Conservation (phyloP, 2,329 filamentous ascomycete genomes). For the Tolypocladium album region DNA sequence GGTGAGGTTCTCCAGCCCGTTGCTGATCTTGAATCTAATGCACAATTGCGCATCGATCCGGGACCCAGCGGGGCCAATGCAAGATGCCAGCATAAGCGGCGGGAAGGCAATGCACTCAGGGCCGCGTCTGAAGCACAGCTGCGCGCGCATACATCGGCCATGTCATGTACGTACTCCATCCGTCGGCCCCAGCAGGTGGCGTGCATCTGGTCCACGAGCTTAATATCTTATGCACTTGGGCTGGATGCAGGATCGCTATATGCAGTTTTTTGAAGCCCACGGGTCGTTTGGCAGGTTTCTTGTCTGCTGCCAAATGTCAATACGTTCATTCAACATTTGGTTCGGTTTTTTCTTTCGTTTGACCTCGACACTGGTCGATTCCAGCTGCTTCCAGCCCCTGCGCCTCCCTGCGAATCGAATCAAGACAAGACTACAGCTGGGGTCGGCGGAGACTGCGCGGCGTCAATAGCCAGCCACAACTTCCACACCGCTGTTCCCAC, state of each 20-base stretch:
- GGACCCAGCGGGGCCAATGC: background rate
- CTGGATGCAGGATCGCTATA: background rate
- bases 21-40: background rate
- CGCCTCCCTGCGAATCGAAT: background rate
- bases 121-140: background rate
- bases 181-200: background rate
- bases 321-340: no score
- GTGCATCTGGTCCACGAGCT: slow-evolving; percentile 1
- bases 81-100: slow-evolving; percentile 1
- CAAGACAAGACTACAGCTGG: background rate
- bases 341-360: no score
- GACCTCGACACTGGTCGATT: background rate
- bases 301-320: background rate
- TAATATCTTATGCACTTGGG: background rate
- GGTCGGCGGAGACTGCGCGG: background rate
- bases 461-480: background rate
- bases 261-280: background rate
- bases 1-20: background rate
- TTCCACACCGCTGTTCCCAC: background rate
- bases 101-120: background rate
- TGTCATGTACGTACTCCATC: background rate
- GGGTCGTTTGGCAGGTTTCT: background rate
- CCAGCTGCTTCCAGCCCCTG: background rate
- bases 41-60: background rate
- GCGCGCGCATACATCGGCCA: background rate